Base-by-base conservation (phyloP, 768 basidiomycete genomes). In the Hygrophorus pudorinus region DNA sequence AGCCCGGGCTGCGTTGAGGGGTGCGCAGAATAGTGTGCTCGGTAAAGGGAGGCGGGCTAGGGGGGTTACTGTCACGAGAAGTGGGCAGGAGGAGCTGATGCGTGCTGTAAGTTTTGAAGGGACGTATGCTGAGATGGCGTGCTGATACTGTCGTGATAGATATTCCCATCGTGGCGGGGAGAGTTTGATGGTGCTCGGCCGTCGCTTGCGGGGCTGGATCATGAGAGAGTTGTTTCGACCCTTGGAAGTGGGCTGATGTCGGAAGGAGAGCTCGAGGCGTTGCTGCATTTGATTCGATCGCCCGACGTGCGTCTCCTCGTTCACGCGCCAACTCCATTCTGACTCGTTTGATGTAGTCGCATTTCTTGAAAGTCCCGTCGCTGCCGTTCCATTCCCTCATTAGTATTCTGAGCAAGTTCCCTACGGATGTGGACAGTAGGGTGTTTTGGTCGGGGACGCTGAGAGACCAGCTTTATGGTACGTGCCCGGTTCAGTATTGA, bases 81-180 rank as follows among this genome's bases (percentile, higher is more conserved):
- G 82, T 50, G 75, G 75, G 13, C 85, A 89, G 57, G 81, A 79
- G 51, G 87, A 89, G 53, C 68, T 91, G 20, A 88, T 89, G 88
- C 65, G 71, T 45, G 80, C 86, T 51, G 85, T 87, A 55, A 28
- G 78, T 48, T 41, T 42, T n/a, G 27, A 33, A 4, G 27, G 24
- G 37, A 45, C 28, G 20, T 24, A 49, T 39, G 14, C n/a, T 37
- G 36, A 24, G 28, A 20, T 18, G 13, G 17, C 8, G 9, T 45
- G 16, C 39, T 41, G 18, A 24, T 38, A 17, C 35, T 32, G 11
- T 42, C 21, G 48, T 31, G 44, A n/a, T 48, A 87, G 80, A 56
- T 91, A 5, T 91, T 90, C 63, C 86, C 87, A 2, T 73, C 70
- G 8, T 91, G 88, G 87, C 74, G 73, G 48, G 87, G 87, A 5